These are phyloP conservation scores for Nectriaceae sp. DNA, from an alignment of 2,329 filamentous ascomycete genomes.

Conservation along the genomic window DNA sequence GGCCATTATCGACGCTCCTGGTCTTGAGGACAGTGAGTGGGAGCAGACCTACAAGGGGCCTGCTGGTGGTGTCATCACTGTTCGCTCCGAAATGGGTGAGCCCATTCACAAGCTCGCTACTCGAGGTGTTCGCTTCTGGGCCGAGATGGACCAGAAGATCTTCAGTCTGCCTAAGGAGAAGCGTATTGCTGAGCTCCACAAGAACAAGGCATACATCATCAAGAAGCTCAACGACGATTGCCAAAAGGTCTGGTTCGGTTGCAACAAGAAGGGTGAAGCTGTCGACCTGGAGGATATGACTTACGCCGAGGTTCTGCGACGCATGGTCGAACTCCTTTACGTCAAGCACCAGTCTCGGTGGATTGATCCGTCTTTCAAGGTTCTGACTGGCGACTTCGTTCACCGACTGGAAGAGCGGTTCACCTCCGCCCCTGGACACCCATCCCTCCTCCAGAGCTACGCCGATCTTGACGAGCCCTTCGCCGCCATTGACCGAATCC, in stretches of 20 bases:
- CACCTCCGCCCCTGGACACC: slow-evolving; percentile 68
- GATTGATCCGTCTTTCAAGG: slow-evolving; percentile 84
- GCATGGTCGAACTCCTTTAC: slow-evolving; percentile 88
- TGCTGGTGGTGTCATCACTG: slow-evolving; percentile 92
- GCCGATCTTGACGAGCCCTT: slow-evolving; percentile 84
- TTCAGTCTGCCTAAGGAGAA: slow-evolving; percentile 96
- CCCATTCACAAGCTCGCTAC: slow-evolving; percentile 99
- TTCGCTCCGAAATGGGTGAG: slow-evolving; percentile 98
- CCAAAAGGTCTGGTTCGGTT: slow-evolving; percentile 96
- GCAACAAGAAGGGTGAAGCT: slow-evolving; percentile 76
- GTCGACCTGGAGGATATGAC: slow-evolving; percentile 96
- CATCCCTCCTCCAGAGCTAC: slow-evolving; percentile 87
- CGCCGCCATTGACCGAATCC: slow-evolving; percentile 73
- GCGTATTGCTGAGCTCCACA: slow-evolving; percentile 82
- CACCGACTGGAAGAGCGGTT: slow-evolving; percentile 97
- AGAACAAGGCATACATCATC: slow-evolving; percentile 88
- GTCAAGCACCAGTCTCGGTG: slow-evolving; percentile 88
- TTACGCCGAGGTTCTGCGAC: slow-evolving; percentile 82
- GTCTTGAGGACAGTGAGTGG: slow-evolving; percentile 82
- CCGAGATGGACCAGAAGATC: slow-evolving; percentile 98
- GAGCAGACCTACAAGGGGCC: slow-evolving; percentile 91
- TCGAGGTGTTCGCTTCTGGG: slow-evolving; percentile 94
- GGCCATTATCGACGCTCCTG: slow-evolving; percentile 83
- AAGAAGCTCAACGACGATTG: slow-evolving; percentile 95
- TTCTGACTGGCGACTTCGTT: slow-evolving; percentile 91